These are phyloP conservation scores for Phycomyces nitens DNA, from an alignment of 192 early-diverging fungal species.

Conservation along the genomic window DNA sequence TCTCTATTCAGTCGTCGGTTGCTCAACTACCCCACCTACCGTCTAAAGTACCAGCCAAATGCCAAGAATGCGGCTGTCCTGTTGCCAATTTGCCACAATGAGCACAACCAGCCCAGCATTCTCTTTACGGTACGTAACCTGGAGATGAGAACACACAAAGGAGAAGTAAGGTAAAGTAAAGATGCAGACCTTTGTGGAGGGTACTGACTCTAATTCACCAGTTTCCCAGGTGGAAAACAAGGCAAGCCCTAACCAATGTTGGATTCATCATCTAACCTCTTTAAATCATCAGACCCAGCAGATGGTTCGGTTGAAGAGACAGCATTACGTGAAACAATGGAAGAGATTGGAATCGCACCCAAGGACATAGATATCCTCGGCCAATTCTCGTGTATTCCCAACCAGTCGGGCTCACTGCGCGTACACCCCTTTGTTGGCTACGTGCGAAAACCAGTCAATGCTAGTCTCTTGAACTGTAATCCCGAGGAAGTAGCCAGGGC, in stretches of 20 bases:
- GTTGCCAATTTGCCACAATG: slow-evolving; percentile 57
- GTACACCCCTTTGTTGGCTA: slow-evolving; percentile 66
- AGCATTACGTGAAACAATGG: slow-evolving; percentile 75
- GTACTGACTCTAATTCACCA: slow-evolving; percentile 11
- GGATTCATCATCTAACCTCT: background rate
- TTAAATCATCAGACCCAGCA: slow-evolving; percentile 36
- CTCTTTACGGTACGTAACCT: slow-evolving; percentile 75
- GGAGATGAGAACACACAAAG: slow-evolving; percentile 65
- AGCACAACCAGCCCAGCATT: slow-evolving; percentile 57
- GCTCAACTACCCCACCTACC: slow-evolving; percentile 22
- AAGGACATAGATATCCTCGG: slow-evolving; percentile 58
- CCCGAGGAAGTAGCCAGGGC: slow-evolving; percentile 63
- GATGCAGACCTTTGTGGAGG: background rate
- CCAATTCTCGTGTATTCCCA: slow-evolving; percentile 55
- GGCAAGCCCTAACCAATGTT: slow-evolving; percentile 18
- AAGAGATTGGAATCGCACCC: slow-evolving; percentile 65
- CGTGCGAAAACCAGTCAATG: slow-evolving; percentile 42
- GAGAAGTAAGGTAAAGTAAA: slow-evolving; percentile 63
- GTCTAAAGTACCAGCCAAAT: slow-evolving; percentile 21
- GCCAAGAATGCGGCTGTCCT: slow-evolving; percentile 36
- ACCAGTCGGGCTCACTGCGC: slow-evolving; percentile 49
- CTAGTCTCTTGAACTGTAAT: slow-evolving; percentile 44
- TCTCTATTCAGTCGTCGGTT: slow-evolving; percentile 20
- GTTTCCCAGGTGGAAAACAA: slow-evolving; percentile 74
- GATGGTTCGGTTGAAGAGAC: slow-evolving; percentile 59